These are phyloP conservation scores for Pseudocercospora cruenta DNA, from an alignment of 2,329 filamentous ascomycete genomes.

Conservation along the genomic window DNA sequence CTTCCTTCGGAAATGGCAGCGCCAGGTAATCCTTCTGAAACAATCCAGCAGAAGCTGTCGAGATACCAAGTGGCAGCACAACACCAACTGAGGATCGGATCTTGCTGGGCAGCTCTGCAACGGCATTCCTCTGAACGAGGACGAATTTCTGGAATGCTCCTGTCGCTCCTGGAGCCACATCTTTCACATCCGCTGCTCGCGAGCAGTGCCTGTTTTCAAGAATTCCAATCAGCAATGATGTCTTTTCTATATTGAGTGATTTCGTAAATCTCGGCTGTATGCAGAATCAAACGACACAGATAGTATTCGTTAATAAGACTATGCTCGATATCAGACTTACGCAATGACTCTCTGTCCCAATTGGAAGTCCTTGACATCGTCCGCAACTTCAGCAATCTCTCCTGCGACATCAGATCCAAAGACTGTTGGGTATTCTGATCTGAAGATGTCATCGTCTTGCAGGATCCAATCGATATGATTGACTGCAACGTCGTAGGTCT, in stretches of 20 bases:
- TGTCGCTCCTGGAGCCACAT: constrained; percentile 23
- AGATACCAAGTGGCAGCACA: constrained; percentile 49
- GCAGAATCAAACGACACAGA: neutral
- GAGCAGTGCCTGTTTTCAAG: constrained; percentile 22
- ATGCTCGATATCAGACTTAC: constrained; percentile 24
- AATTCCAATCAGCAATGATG: neutral
- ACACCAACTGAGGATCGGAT: constrained; percentile 44
- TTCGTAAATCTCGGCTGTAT: neutral
- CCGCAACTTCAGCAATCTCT: constrained; percentile 51
- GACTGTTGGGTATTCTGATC: constrained; percentile 41
- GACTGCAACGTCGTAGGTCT: constrained; percentile 45
- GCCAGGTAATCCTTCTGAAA: constrained; percentile 33
- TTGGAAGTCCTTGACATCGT: constrained; percentile 49
- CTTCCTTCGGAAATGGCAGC: constrained; percentile 28
- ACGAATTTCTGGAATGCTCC: constrained; percentile 42
- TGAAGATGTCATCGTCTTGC: constrained; percentile 37
- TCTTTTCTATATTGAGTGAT: neutral
- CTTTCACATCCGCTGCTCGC: constrained; percentile 15
- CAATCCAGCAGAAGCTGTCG: constrained; percentile 45
- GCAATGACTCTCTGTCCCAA: constrained; percentile 52
- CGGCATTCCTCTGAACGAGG: constrained; percentile 36
- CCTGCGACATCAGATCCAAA: constrained; percentile 52
- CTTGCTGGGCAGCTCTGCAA: constrained; percentile 44
- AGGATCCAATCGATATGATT: constrained; percentile 50
- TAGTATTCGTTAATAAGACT: neutral